A percentile compares a stretch with the other conserved stretches of the same genome.
phyloP scores from a whole-genome alignment of 2,329 filamentous ascomycete species.

The Dothistroma septosporum region DNA sequence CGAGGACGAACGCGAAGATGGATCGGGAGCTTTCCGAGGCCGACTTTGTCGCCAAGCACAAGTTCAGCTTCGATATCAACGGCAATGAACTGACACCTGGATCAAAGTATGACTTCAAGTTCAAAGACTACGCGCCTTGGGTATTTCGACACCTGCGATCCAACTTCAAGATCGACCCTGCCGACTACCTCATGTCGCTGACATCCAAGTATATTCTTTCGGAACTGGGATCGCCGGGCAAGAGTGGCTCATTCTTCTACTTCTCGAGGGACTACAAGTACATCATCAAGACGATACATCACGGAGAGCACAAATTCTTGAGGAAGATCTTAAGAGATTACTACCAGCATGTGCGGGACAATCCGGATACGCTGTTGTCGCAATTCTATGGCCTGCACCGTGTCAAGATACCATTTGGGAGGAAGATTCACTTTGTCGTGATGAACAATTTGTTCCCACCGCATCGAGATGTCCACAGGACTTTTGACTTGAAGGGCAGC shows the following conservation, averaged over 20 bases:
- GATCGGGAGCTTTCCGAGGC: slow-evolving; percentile 83
- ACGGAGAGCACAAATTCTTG: slow-evolving; percentile 84
- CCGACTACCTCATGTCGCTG: slow-evolving; percentile 95
- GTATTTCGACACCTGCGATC: slow-evolving; percentile 89
- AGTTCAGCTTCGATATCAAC: slow-evolving; percentile 98
- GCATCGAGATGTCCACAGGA: slow-evolving; percentile 94
- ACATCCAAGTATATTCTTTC: slow-evolving; percentile 98
- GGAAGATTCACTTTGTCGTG: slow-evolving; percentile 98
- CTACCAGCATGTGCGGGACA: slow-evolving; percentile 84
- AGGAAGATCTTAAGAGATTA: slow-evolving; percentile 84
- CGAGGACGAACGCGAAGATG: slow-evolving; percentile 92
- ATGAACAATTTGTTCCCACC: slow-evolving; percentile 99
- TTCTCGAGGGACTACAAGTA: slow-evolving; percentile 99
- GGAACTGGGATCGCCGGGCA: slow-evolving; percentile 92
- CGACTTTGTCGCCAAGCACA: slow-evolving; percentile 91
- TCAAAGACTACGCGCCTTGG: slow-evolving; percentile 99
- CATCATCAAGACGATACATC: slow-evolving; percentile 99
- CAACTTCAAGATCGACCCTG: slow-evolving; percentile 87
- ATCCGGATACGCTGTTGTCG: slow-evolving; percentile 93
- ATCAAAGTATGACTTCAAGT: slow-evolving; percentile 99
- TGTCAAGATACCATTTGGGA: slow-evolving; percentile 96
- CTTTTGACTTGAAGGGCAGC: slow-evolving; percentile 94
- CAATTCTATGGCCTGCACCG: slow-evolving; percentile 97
- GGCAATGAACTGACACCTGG: slow-evolving; percentile 96
- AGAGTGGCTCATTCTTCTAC: slow-evolving; percentile 99